Conservation (phyloP, 1,139 yeast species). For the Debaryomyces udenii region DNA sequence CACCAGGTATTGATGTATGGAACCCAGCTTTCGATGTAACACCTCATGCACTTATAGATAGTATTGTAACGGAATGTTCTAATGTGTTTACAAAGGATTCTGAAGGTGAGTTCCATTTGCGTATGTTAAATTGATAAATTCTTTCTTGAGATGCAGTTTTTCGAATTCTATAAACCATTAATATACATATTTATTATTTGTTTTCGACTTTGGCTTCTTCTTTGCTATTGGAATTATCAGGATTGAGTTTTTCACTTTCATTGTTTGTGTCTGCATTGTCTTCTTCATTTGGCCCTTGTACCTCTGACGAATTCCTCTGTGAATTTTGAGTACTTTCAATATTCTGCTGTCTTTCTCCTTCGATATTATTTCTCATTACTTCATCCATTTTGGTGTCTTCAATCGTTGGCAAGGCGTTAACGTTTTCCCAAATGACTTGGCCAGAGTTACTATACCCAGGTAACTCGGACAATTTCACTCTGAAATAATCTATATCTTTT, state of each 20-base stretch:
- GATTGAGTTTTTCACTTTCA: constrained; percentile 13
- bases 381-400: constrained; percentile 54
- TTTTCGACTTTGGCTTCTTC: background rate
- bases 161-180: constrained; percentile 1
- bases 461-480: constrained; percentile 58
- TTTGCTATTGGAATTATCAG: constrained; percentile 4
- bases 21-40: constrained; percentile 97
- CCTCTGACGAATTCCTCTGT: constrained; percentile 5
- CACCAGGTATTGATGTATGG: constrained; percentile 87
- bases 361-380: constrained; percentile 45
- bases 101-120: constrained; percentile 49
- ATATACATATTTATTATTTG: constrained; percentile 6
- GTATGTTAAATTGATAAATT: background rate
- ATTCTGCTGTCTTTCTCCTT: constrained; percentile 20
- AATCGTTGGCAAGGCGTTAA: constrained; percentile 55
- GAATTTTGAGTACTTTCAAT: constrained; percentile 1
- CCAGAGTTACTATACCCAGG: constrained; percentile 72
- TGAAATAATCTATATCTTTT: constrained; percentile 66
- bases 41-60: constrained; percentile 78
- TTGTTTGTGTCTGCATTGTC: background rate
- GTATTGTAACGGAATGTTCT: constrained; percentile 79
- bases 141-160: constrained; percentile 1
- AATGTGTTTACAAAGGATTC: constrained; percentile 52
- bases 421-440: constrained; percentile 66
- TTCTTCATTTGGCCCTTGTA: constrained; percentile 1